A percentile compares a stretch with the other conserved stretches of the same genome.
phyloP scores from a whole-genome alignment of 169 alveolate genomes.

The Theileria equi region DNA sequence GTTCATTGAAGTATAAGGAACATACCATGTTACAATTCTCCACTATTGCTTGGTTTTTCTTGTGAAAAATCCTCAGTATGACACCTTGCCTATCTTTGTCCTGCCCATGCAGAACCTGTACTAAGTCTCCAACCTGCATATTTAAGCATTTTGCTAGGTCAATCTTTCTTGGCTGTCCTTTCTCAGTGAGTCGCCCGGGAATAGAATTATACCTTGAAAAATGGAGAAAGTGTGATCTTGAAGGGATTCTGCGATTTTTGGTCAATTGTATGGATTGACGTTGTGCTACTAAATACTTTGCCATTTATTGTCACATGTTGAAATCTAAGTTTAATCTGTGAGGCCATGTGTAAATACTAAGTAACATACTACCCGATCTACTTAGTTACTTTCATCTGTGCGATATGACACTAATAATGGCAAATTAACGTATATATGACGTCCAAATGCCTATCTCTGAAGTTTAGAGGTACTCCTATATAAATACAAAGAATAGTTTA shows the following conservation, averaged over 20 bases:
- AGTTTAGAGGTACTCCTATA: no score
- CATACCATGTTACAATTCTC: slow-evolving; percentile 84
- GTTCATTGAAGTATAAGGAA: neutral
- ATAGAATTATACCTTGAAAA: slow-evolving; percentile 76
- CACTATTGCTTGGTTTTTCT: slow-evolving; percentile 79
- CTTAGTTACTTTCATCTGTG: no score
- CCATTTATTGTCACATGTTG: slow-evolving; percentile 49
- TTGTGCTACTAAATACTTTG: slow-evolving; percentile 75
- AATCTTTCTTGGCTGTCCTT: slow-evolving; percentile 69
- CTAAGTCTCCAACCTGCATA: slow-evolving; percentile 81
- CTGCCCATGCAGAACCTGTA: slow-evolving; percentile 85
- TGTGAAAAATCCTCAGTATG: slow-evolving; percentile 74
- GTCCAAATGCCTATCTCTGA: no score
- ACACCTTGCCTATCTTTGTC: slow-evolving; percentile 82
- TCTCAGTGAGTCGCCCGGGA: slow-evolving; percentile 75
- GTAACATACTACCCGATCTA: no score
- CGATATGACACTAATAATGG: no score
- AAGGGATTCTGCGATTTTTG: slow-evolving; percentile 68
- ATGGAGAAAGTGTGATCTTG: slow-evolving; percentile 70
- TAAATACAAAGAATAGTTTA: no score
- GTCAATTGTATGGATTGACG: slow-evolving; percentile 72
- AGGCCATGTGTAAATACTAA: no score
- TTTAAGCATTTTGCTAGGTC: slow-evolving; percentile 77
- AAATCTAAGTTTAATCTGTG: neutral
- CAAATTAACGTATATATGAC: no score